phyloP scores from a whole-genome alignment of 1,284 basidiomycete genomes.

The Omphalotus olearius region DNA sequence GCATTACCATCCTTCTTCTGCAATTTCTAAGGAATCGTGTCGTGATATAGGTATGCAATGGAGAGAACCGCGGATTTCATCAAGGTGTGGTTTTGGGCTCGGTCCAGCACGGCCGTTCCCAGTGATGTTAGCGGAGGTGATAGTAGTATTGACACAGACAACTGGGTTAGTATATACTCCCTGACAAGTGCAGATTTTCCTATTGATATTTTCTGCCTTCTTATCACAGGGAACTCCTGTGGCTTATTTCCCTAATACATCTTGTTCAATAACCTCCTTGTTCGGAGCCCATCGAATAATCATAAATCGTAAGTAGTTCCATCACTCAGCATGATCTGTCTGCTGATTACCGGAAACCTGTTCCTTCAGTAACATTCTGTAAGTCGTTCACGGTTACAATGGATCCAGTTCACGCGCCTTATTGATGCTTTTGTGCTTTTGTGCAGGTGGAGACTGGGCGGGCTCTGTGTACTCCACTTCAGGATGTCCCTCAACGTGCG shows the following conservation, averaged over 20 bases:
- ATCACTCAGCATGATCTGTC: neutral
- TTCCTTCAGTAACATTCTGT: constrained; percentile 28
- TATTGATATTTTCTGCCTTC: neutral
- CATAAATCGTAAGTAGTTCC: constrained; percentile 24
- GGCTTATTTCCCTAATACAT: constrained; percentile 29
- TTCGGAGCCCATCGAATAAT: constrained; percentile 34
- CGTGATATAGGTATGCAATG: constrained; percentile 35
- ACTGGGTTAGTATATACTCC: constrained; percentile 33
- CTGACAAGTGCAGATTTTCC: no score
- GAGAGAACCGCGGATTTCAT: constrained; percentile 40
- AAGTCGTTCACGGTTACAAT: constrained; percentile 4
- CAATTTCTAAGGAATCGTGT: neutral
- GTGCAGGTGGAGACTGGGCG: constrained; percentile 42
- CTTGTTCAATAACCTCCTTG: constrained; percentile 26
- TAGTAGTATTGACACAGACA: constrained; percentile 32
- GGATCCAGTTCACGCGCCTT: neutral
- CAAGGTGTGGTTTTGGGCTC: constrained; percentile 50
- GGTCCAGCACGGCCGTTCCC: constrained; percentile 31
- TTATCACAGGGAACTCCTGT: constrained; percentile 27
- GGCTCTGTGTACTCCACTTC: constrained; percentile 26
- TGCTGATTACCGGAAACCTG: no score
- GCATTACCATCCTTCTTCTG: neutral
- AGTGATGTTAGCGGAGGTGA: constrained; percentile 35
- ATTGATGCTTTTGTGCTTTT: constrained; percentile 3
- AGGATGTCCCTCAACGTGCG: constrained; percentile 29